A percentile compares a stretch with the other conserved stretches of the same genome.
Evolutionary conservation across 139 green algal genomes (phyloP).

Genomic region (Dunaliella sp.): DNA sequence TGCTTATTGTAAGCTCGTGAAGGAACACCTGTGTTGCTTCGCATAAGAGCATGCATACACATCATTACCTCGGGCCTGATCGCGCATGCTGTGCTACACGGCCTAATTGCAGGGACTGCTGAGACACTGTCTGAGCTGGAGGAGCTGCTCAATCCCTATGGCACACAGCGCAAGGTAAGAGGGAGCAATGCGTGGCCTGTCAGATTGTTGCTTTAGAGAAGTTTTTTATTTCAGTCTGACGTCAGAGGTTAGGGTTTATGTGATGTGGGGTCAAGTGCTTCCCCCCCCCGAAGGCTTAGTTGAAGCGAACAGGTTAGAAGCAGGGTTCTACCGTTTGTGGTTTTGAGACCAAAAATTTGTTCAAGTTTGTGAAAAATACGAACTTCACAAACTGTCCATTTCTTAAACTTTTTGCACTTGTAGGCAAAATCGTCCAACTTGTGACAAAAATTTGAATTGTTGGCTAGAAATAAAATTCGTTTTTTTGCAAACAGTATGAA

Average conservation of each 20-base stretch:
- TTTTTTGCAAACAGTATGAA: too few relatives aligned
- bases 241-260: too few relatives aligned
- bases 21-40: not conserved
- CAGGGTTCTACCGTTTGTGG: too few relatives aligned
- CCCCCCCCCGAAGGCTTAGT: not conserved
- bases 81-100: not conserved
- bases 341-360: too few relatives aligned
- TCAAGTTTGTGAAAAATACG: too few relatives aligned
- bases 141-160: constrained; percentile 34
- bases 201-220: not conserved
- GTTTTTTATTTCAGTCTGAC: not conserved
- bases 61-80: not conserved
- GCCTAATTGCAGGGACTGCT: not conserved
- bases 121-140: constrained; percentile 41
- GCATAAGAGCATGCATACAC: not conserved
- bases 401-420: not conserved
- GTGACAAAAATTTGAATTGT: too few relatives aligned
- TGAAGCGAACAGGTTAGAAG: too few relatives aligned
- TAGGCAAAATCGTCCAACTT: too few relatives aligned
- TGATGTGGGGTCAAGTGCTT: too few relatives aligned
- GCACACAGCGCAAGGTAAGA: constrained; percentile 8
- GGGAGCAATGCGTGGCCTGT: not conserved
- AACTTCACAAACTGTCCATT: too few relatives aligned
- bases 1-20: not conserved
- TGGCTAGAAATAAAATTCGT: too few relatives aligned